Conservation (phyloP, 2,329 filamentous ascomycete species). For the Magnaporthales sp. region DNA sequence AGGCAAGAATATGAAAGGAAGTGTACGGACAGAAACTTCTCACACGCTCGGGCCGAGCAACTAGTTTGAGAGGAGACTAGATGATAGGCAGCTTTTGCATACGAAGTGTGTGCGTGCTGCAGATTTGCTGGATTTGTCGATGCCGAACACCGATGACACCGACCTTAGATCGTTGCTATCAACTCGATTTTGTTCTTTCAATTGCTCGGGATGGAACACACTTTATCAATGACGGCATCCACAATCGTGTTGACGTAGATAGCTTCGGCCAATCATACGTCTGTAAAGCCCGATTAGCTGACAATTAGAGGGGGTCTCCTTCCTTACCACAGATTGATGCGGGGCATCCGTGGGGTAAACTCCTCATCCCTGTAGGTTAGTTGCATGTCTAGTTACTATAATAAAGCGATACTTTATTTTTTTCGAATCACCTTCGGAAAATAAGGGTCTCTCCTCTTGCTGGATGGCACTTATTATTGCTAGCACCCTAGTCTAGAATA, state of each 20-base stretch:
- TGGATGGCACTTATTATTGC: no score
- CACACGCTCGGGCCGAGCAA: not conserved
- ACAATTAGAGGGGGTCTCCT: not conserved
- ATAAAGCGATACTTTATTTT: not conserved
- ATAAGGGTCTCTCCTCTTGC: no score
- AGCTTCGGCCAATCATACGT: constrained; percentile 3
- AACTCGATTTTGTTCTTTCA: not conserved
- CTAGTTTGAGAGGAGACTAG: not conserved
- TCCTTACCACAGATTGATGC: not conserved
- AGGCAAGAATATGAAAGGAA: not conserved
- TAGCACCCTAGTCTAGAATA: no score
- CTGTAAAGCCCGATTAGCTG: not conserved
- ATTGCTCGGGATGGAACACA: not conserved
- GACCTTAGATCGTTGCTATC: not conserved
- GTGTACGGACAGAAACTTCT: not conserved
- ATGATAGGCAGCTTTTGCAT: not conserved
- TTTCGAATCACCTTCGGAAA: no score
- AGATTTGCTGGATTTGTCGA: not conserved
- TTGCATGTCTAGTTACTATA: not conserved
- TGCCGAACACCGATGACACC: not conserved
- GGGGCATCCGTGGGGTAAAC: not conserved
- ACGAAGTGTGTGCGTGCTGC: not conserved
- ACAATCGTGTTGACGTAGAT: not conserved
- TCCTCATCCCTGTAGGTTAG: not conserved
- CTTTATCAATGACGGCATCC: constrained; percentile 5